A percentile compares a stretch with the other conserved stretches of the same genome.
phyloP scores from a whole-genome alignment of 495 filamentous ascomycete species.

The Astrothelium subdiscretum region DNA sequence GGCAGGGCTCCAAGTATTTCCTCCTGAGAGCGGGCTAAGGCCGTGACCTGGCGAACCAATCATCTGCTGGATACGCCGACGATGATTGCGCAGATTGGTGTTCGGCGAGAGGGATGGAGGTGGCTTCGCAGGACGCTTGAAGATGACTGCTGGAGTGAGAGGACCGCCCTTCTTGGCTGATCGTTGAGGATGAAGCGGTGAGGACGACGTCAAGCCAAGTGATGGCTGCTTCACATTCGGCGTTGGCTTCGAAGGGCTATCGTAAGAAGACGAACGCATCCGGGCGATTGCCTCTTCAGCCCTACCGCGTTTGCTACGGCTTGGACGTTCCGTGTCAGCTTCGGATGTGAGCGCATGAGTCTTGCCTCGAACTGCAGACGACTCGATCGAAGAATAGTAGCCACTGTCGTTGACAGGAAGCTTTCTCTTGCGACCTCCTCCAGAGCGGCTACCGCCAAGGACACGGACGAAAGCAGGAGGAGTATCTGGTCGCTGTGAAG shows the following conservation, averaged over 20 bases:
- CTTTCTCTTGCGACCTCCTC: slow-evolving; percentile 56
- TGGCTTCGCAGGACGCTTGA: slow-evolving; percentile 69
- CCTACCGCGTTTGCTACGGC: slow-evolving; percentile 69
- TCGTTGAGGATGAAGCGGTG: slow-evolving; percentile 53
- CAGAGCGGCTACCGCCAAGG: slow-evolving; percentile 42
- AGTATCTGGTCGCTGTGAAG: slow-evolving; percentile 51
- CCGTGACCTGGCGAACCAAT: slow-evolving; percentile 77
- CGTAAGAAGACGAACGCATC: slow-evolving; percentile 82
- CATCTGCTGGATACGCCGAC: slow-evolving; percentile 74
- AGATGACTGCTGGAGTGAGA: slow-evolving; percentile 75
- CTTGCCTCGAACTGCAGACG: slow-evolving; percentile 68
- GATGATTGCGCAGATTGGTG: slow-evolving; percentile 87
- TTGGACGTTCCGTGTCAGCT: slow-evolving; percentile 53
- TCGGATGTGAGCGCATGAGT: slow-evolving; percentile 58
- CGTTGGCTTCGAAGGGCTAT: slow-evolving; percentile 65
- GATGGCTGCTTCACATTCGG: slow-evolving; percentile 38
- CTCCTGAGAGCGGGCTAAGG: slow-evolving; percentile 50
- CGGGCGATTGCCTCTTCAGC: slow-evolving; percentile 94
- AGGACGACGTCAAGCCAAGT: slow-evolving; percentile 44
- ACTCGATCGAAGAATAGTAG: slow-evolving; percentile 96
- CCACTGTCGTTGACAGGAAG: slow-evolving; percentile 82
- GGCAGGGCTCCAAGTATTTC: slow-evolving; percentile 62
- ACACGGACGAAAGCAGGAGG: slow-evolving; percentile 59
- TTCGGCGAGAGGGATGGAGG: slow-evolving; percentile 86
- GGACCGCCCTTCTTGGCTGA: slow-evolving; percentile 39